Percentiles rank a stretch among this genome's conserved stretches.
Conservation (phyloP, 1,284 basidiomycete species). For the Schizophyllum amplum region DNA sequence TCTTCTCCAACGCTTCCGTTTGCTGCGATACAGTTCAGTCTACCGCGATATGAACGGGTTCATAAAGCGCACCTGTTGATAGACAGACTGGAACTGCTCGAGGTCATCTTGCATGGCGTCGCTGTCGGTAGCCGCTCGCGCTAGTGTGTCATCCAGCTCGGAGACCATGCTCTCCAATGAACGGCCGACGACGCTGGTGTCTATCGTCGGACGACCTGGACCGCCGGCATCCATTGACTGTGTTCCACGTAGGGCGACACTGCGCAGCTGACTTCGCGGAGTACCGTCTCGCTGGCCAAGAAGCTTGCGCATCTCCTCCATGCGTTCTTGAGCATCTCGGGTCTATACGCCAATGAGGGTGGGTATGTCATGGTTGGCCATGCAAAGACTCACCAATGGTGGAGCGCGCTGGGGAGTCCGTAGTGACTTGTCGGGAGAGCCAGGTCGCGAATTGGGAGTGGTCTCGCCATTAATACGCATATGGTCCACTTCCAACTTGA, state of each 20-base stretch:
- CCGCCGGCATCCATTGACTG: constrained; percentile 11
- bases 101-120: constrained; percentile 44
- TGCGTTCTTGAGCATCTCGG: constrained; percentile 61
- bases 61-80: constrained; percentile 44
- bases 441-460: constrained; percentile 26
- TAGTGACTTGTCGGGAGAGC: constrained; percentile 47
- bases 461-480: constrained; percentile 23
- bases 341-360: constrained; percentile 31
- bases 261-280: constrained; percentile 31
- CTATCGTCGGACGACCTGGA: background rate
- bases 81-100: constrained; percentile 35
- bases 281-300: constrained; percentile 53
- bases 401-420: constrained; percentile 34
- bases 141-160: constrained; percentile 51
- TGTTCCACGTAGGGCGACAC: constrained; percentile 14
- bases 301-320: constrained; percentile 71
- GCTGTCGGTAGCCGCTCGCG: constrained; percentile 41
- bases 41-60: constrained; percentile 1
- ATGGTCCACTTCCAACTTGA: constrained; percentile 52
- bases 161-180: constrained; percentile 44
- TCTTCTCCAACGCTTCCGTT: constrained; percentile 47
- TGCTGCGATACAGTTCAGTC: constrained; percentile 23
- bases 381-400: constrained; percentile 28
- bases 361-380: constrained; percentile 2
- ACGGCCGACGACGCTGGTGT: constrained; percentile 10